Percentiles rank a stretch among this genome's conserved stretches.
These are phyloP conservation scores for Syncephalastrum racemosum DNA, from an alignment of 371 early-diverging fungal species.

Conservation along the genomic window DNA sequence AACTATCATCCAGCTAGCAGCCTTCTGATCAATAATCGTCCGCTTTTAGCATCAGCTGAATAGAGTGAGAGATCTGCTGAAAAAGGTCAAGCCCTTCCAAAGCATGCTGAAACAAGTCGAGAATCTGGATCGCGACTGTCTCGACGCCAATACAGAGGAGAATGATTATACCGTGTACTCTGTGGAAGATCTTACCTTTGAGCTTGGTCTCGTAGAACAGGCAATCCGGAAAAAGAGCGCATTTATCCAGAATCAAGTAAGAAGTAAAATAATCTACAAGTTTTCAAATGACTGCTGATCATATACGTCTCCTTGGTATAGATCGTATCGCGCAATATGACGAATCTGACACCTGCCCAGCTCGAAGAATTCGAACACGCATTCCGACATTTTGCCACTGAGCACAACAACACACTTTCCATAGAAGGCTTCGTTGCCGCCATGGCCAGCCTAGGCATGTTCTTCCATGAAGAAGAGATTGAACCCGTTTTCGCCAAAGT, in stretches of 20 bases:
- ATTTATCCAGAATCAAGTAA: constrained; percentile 90
- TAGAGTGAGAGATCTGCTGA: constrained; percentile 55
- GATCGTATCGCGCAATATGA: constrained; percentile 85
- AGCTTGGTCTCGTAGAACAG: constrained; percentile 74
- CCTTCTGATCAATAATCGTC: neutral
- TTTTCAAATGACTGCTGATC: neutral
- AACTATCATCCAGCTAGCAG: neutral
- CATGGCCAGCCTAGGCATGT: constrained; percentile 81
- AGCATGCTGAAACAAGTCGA: constrained; percentile 54
- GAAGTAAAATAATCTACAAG: neutral
- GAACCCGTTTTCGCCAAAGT: constrained; percentile 66
- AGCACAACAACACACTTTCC: constrained; percentile 72
- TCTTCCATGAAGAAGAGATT: constrained; percentile 78
- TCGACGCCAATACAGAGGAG: constrained; percentile 88
- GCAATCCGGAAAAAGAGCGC: constrained; percentile 82
- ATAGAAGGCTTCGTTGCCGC: constrained; percentile 84
- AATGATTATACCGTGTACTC: constrained; percentile 91
- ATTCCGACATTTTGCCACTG: constrained; percentile 88
- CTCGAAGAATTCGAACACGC: constrained; percentile 91
- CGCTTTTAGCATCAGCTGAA: constrained; percentile 66
- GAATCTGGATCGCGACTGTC: constrained; percentile 67
- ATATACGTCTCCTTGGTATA: constrained; percentile 17
- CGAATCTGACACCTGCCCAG: constrained; percentile 90
- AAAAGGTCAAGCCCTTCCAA: constrained; percentile 18
- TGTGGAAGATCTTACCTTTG: constrained; percentile 86